Evolutionary conservation across 495 filamentous ascomycete species (phyloP), one percentile per base, ranked within the genome.

Genomic region (Pyrenopolyporus hunteri): DNA sequence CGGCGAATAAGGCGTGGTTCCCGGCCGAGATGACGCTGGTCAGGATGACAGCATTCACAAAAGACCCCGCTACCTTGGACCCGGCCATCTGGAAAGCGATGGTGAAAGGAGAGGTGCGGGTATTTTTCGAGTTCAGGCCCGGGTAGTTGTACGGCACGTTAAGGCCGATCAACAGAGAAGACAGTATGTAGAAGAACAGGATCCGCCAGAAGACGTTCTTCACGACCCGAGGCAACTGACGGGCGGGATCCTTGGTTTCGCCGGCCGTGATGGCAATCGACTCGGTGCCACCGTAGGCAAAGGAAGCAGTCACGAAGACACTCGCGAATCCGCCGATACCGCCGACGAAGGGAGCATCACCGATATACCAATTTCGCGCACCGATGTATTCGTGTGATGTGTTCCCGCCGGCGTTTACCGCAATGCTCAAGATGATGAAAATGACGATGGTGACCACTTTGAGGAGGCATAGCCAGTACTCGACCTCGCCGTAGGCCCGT

Each of bases 401-500:
- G 17, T 82, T 83, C 35, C 83, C 86, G 10, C 85, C 84, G 22
- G 82, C 78, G 57, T 84, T 81, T 14, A 87, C 76, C 32, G 85
- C 78, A 55, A 89, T 71, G 13, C 81, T 80, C 20, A 83, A 64
- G 36, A 85, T 75, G 32, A 86, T 73, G 25, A 85, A 71, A 10
- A 87, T 85, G 25, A 89, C 66, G 44, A 89, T 83, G 35, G 83
- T 84, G 56, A 89, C 70, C 43, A 89, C 83, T 59, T 89, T 89
- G 67, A 89, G 70, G 47, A 80, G 78, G 10, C 85, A 82, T 53
- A 88, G 85, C 70, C 79, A 77, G 67, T 88, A 89, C 64, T 87
- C 85, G 10, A 85, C 81, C 72, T 90, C 86, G 36, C 87, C 87
- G 59, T 85, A 88, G 50, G 83, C 81, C 1, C 75, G 67, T 10